Base-by-base conservation (phyloP, 2,329 filamentous ascomycete species). In the Xylariaceae sp. region DNA sequence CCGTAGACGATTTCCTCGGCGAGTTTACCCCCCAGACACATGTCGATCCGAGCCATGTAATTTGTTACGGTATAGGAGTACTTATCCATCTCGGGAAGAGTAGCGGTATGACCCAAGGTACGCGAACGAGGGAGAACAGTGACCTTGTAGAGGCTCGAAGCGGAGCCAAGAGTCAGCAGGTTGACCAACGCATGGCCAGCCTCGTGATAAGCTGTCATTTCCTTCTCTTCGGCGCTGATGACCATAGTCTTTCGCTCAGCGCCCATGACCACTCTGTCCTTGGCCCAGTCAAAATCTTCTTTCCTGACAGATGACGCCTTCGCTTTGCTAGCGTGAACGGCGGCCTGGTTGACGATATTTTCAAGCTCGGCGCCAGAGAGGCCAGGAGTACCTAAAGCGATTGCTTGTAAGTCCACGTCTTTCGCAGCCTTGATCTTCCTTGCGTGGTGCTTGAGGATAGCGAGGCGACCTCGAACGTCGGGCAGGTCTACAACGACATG, bases 201-300 rank as follows among this genome's bases (percentile, higher is more conserved):
- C 77, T 99, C 95, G 70, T 96, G 92, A 69, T 96, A 96, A 1
- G 92, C 92, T n/a, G 93, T 96, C 81, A 92, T 88, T 66, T 95
- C 84, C 78, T 96, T 98, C 77, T 99, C 95, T 77, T 96, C 92
- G 62, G 93, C 86, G 43, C 89, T 90, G 53, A 99, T 93, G 53
- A 97, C 84, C 76, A 93, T 91, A 65, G 89, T 96, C 72, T 88
- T 90, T 70, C 89, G 87, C 77, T 99, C 95, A 2, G 93, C 90
- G 40, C 95, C 95, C 91, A 99, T 96, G 73, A 96, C 89, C 51
- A 99, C 90, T 77, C 95, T 95, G 78, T 99, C 95, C 76, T 96
- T 98, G 54, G 95, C 95, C 93, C 93, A 99, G 66, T 97, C 93
- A 62, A 98, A 88, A 70, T 98, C 92, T 32, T 82, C 75, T 73